Conservation (phyloP, 176 grass and related monocot species). For the Puya raimondii region DNA sequence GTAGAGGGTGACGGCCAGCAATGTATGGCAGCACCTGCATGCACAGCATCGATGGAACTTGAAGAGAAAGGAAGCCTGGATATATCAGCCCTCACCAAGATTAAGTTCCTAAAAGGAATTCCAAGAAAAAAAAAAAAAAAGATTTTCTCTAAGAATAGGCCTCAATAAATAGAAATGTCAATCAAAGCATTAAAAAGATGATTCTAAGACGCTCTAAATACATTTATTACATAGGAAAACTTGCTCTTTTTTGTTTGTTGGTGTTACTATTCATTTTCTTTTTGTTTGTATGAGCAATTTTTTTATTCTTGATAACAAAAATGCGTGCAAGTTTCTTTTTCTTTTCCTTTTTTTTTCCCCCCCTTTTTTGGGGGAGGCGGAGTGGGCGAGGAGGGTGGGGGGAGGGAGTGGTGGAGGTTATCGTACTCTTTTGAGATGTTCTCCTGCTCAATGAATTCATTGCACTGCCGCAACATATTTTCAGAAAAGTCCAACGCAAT, state of each 20-base stretch:
- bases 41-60: constrained; percentile 76
- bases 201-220: not conserved
- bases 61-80: constrained; percentile 65
- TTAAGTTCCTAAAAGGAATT: constrained; percentile 36
- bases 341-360: no score
- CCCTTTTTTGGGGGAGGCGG: no score
- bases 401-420: not conserved
- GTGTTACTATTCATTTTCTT: no score
- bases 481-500: constrained; percentile 85
- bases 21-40: constrained; percentile 91
- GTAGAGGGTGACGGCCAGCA: constrained; percentile 88
- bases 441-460: constrained; percentile 54
- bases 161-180: not conserved
- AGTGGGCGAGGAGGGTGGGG: no score
- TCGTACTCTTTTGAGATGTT: constrained; percentile 68
- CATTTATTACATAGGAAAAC: no score
- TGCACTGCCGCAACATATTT: constrained; percentile 87
- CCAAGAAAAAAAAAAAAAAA: not conserved
- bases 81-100: constrained; percentile 87
- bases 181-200: not conserved
- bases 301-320: not conserved
- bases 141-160: not conserved
- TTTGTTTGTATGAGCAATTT: no score
- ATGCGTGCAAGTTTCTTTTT: not conserved
- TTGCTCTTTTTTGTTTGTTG: no score